These are phyloP conservation scores for Rhizopus stolonifer DNA, from an alignment of 371 early-diverging fungal species.

Conservation along the genomic window DNA sequence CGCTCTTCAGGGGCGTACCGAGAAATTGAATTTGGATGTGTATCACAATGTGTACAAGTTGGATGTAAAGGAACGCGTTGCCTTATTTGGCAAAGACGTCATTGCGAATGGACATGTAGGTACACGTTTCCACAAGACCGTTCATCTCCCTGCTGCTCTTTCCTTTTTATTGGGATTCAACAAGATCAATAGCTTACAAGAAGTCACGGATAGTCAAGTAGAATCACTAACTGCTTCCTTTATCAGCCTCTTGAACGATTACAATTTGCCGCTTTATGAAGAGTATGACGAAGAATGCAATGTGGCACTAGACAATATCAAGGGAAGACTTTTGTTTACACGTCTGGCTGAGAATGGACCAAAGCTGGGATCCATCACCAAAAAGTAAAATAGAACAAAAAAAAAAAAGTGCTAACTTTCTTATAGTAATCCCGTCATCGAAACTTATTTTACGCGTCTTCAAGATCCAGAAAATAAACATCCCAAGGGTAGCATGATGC, in stretches of 20 bases:
- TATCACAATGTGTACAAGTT: constrained; percentile 24
- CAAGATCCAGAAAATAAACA: constrained; percentile 46
- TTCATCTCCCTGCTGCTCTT: constrained; percentile 44
- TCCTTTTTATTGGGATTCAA: constrained; percentile 47
- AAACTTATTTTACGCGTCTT: constrained; percentile 90
- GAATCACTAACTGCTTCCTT: constrained; percentile 37
- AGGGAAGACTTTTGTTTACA: constrained; percentile 79
- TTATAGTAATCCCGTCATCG: constrained; percentile 75
- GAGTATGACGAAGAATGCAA: constrained; percentile 80
- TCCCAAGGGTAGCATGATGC: constrained; percentile 56
- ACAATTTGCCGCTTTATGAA: constrained; percentile 83
- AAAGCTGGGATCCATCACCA: constrained; percentile 49
- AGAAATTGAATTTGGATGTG: constrained; percentile 25
- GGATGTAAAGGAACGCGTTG: constrained; percentile 43
- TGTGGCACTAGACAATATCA: constrained; percentile 72
- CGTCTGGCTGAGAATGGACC: constrained; percentile 79
- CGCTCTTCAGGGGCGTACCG: constrained; percentile 23
- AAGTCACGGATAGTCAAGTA: constrained; percentile 17
- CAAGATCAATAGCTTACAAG: constrained; percentile 13
- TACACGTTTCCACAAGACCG: constrained; percentile 48
- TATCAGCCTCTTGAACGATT: constrained; percentile 67
- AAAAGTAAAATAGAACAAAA: constrained; percentile 34
- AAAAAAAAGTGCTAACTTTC: background rate
- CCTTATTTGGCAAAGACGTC: constrained; percentile 32
- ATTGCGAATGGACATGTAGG: constrained; percentile 42